These are phyloP conservation scores for Diplodia corticola DNA, from an alignment of 2,329 filamentous ascomycete genomes.

Conservation along the genomic window DNA sequence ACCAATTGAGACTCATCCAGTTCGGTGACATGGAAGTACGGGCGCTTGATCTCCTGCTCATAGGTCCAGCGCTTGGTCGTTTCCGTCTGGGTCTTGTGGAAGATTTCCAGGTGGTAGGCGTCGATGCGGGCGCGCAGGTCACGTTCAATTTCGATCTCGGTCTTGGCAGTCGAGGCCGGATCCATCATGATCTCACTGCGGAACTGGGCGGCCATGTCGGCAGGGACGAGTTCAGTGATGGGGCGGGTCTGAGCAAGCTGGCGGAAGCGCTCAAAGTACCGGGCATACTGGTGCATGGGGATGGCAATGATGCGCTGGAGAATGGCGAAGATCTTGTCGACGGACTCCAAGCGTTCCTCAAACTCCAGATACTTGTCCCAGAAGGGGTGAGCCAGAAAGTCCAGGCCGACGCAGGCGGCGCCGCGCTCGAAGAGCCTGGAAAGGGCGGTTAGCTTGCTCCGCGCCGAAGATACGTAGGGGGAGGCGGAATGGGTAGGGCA, in stretches of 20 bases:
- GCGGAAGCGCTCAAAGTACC: constrained; percentile 91
- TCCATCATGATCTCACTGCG: constrained; percentile 72
- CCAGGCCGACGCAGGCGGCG: constrained; percentile 78
- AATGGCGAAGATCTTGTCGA: constrained; percentile 82
- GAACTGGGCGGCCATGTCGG: constrained; percentile 67
- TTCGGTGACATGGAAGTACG: constrained; percentile 95
- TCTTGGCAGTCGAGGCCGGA: constrained; percentile 50
- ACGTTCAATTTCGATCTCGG: constrained; percentile 77
- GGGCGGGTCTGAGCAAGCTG: constrained; percentile 72
- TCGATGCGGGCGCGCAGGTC: constrained; percentile 81
- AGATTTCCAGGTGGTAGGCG: constrained; percentile 75
- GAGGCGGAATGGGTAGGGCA: constrained; percentile 38
- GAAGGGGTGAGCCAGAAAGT: constrained; percentile 92
- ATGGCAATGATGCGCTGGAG: constrained; percentile 81
- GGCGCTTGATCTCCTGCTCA: constrained; percentile 90
- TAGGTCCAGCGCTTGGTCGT: constrained; percentile 93
- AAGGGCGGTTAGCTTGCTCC: constrained; percentile 40
- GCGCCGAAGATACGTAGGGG: constrained; percentile 26
- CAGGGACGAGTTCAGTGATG: constrained; percentile 68
- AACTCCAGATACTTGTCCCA: constrained; percentile 99
- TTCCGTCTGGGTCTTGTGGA: constrained; percentile 79
- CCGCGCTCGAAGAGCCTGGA: constrained; percentile 88
- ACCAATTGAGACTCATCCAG: constrained; percentile 79
- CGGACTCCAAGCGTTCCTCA: constrained; percentile 83
- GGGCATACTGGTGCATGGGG: constrained; percentile 91